Percentiles rank a stretch among this genome's conserved stretches.
Evolutionary conservation across 441 rosid genomes (phyloP).

Genomic region (Dalechampia spathulata): DNA sequence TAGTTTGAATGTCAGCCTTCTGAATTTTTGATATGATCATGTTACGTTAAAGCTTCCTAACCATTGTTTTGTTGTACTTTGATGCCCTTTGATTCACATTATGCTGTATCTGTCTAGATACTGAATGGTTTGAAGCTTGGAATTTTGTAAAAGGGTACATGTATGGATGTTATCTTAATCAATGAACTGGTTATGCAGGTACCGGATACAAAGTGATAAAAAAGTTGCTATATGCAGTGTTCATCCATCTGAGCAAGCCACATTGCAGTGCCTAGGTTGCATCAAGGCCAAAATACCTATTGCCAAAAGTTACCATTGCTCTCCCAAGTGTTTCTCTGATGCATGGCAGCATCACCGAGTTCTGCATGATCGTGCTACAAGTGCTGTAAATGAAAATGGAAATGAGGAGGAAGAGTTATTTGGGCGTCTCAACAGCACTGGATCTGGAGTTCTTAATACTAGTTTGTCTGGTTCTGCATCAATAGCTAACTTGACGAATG

Average conservation of each 20-base stretch:
- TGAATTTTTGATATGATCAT: no score
- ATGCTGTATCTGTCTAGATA: no score
- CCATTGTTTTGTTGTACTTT: no score
- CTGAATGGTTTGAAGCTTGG: no score
- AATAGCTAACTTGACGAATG: constrained; percentile 60
- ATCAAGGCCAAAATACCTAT: constrained; percentile 81
- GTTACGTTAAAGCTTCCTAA: no score
- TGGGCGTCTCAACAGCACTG: constrained; percentile 71
- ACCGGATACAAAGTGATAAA: constrained; percentile 86
- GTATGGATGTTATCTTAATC: not conserved
- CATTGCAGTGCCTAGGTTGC: constrained; percentile 91
- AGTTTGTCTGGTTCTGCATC: constrained; percentile 67
- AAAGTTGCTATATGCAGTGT: constrained; percentile 87
- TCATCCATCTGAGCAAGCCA: constrained; percentile 94
- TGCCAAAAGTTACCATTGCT: constrained; percentile 89
- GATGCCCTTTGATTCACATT: no score
- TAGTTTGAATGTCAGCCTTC: no score
- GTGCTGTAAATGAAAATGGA: constrained; percentile 76
- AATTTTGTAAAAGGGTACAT: no score
- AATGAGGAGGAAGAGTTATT: constrained; percentile 82
- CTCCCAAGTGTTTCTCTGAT: constrained; percentile 91
- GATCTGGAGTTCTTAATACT: constrained; percentile 45
- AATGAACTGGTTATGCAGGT: constrained; percentile 50
- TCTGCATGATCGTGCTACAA: constrained; percentile 93
- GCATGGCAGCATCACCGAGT: constrained; percentile 99